Base-by-base conservation (phyloP, 768 basidiomycete genomes). In the Mycena polygramma region DNA sequence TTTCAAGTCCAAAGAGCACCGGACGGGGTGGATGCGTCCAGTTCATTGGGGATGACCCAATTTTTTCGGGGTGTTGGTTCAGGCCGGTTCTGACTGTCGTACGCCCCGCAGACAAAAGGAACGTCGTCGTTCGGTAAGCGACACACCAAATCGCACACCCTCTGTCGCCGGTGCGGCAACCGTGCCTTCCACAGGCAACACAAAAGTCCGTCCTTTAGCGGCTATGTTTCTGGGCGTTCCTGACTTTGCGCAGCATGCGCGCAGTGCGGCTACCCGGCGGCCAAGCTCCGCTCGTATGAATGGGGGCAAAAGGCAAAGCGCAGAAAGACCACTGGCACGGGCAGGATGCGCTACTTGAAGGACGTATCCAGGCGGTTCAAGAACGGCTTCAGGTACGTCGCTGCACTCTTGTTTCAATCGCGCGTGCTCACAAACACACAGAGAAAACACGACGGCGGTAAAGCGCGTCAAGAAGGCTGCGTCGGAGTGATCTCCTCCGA, bases 241-340 rank as follows among this genome's bases (percentile, higher is more conserved):
- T 36, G 35, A 37, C 52, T 46, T 22, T 46, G 15, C 20, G 45
- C 79, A 98, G 96, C 91, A 69, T 99, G 98, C 85, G 93, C 92
- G 26, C 94, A 95, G 81, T 98, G 98, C 82, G 98, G 97, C 67
- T 99, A 96, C 86, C 98, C 98, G 53, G 85, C 95, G 65, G 97
- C 98, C 64, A 99, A 95, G 85, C 84, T 97, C 77, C 91, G 97
- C 79, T 96, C 95, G 77, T 99, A 91, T 84, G 94, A 98, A 85
- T 99, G 98, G 98, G 96, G 96, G 75, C 89, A 91, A 81, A 99
- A 99, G 90, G 98, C 98, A 63, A 98, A 99, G 91, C 93, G 98
- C 84, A 93, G 97, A 91, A 98, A 97, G 92, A 99, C 97, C 57
- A 98, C 98, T 69, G 98, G 98, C 69, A 97, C 97, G 74, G 97